phyloP scores from a whole-genome alignment of 495 filamentous ascomycete species.

The Cryomyces antarcticus region DNA sequence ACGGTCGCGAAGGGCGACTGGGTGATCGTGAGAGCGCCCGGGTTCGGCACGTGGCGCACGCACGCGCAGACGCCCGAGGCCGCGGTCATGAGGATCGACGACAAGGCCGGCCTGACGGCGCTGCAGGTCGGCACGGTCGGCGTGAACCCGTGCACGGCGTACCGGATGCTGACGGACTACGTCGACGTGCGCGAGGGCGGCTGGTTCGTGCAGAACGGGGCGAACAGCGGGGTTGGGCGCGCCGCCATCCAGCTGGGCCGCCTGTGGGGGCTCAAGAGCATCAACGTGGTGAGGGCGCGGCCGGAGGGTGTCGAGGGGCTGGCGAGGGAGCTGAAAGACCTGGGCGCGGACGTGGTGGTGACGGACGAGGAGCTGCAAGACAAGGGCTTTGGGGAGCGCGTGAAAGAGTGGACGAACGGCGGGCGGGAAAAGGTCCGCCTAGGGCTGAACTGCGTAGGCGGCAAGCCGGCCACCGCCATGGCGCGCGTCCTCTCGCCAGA shows the following conservation, averaged over 20 bases:
- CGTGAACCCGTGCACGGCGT: constrained; percentile 86
- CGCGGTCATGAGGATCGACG: constrained; percentile 41
- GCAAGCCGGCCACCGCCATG: constrained; percentile 52
- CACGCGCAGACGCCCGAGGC: constrained; percentile 47
- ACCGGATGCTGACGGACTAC: constrained; percentile 79
- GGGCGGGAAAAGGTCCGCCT: constrained; percentile 48
- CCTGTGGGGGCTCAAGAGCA: constrained; percentile 67
- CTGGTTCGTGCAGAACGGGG: constrained; percentile 94
- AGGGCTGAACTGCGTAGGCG: constrained; percentile 90
- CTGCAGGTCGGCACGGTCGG: constrained; percentile 66
- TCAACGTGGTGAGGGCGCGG: constrained; percentile 67
- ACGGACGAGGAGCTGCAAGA: constrained; percentile 58
- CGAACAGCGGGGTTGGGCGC: constrained; percentile 78
- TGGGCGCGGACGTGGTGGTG: constrained; percentile 66
- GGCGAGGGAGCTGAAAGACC: constrained; percentile 42
- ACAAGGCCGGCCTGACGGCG: constrained; percentile 44
- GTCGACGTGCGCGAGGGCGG: constrained; percentile 44
- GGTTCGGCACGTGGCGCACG: constrained; percentile 83
- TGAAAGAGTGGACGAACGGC: constrained; percentile 49
- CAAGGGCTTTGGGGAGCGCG: constrained; percentile 36
- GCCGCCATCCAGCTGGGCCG: constrained; percentile 68
- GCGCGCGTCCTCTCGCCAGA: constrained; percentile 41
- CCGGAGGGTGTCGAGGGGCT: constrained; percentile 41
- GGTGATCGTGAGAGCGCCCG: constrained; percentile 65
- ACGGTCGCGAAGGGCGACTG: constrained; percentile 55